These are phyloP conservation scores for Serendipita sp. DNA, from an alignment of 768 basidiomycete species.

Conservation along the genomic window DNA sequence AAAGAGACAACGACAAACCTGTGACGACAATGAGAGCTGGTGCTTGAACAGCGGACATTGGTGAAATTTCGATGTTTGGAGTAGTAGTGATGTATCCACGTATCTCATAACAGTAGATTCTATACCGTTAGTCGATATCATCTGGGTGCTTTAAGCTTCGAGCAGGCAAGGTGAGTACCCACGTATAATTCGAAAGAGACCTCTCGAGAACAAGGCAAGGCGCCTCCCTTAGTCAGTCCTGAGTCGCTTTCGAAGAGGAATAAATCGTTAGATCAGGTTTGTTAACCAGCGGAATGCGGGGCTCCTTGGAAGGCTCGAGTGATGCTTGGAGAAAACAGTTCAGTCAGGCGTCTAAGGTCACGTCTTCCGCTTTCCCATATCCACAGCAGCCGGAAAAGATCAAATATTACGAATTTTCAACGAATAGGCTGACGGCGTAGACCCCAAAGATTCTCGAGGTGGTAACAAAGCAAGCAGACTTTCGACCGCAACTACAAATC, in stretches of 20 bases:
- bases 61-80: neutral
- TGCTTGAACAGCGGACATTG: neutral
- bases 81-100: neutral
- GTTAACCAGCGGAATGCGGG: too few relatives aligned
- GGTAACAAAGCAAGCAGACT: neutral
- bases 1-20: neutral
- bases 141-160: neutral
- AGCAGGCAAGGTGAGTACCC: neutral
- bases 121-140: neutral
- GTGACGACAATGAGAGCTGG: neutral
- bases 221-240: neutral
- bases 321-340: too few relatives aligned
- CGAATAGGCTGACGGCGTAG: neutral
- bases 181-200: too few relatives aligned
- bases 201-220: neutral
- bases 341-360: too few relatives aligned
- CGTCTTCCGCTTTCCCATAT: too few relatives aligned
- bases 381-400: too few relatives aligned
- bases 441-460: neutral
- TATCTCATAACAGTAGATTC: neutral
- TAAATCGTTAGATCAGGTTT: neutral
- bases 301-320: neutral
- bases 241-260: neutral
- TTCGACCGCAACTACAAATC: neutral
- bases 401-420: neutral